Evolutionary conservation across 306 rosid genomes (phyloP), one percentile per base, ranked within the genome.

Genomic region (Biancaea sappan): DNA sequence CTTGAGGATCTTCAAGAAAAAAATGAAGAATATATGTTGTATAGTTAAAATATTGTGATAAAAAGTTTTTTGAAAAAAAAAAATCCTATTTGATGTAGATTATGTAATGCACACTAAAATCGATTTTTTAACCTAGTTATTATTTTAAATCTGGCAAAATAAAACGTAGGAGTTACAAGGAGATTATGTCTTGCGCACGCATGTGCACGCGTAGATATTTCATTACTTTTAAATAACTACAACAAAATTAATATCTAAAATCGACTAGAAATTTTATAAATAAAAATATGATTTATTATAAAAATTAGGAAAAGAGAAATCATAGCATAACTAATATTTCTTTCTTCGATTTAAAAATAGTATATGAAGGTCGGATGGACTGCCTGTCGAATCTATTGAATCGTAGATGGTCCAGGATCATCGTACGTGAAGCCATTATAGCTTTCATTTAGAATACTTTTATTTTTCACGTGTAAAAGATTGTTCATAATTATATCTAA

Each of bases 381-480:
- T 79, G 66, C 79, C 46, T 77, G 77, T 70, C 72, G 38, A 59
- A 18, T 18, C 24, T 12, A 26, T 22, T 43, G 35, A 2, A 63
- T 16, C 24, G 13, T 32, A n/a, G 26, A 68, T 18, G 44, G 50
- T 67, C 67, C 8, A 37, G 50, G 66, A 50, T 59, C 76, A 65
- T 56, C 66, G n/a, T 48, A 79, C 66, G 29, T 14, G 14, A 66
- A 57, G 5, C 26, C 43, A 22, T 78, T 61, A n/a, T 26, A 0
- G 28, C 29, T 41, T 6, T 18, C 32, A 24, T 47, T 64, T 54
- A 59, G 44, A 54, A 61, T 15, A 25, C 53, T 16, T 73, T 64
- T 68, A 71, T 71, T 50, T 32, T 73, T 72, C 82, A 78, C 82
- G 82, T 78, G 78, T 66, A 63, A 18, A 73, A 34, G 44, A 18